Conservation (phyloP, 352 stramenopile species). For the Phytopythium cucurbitacearum region DNA sequence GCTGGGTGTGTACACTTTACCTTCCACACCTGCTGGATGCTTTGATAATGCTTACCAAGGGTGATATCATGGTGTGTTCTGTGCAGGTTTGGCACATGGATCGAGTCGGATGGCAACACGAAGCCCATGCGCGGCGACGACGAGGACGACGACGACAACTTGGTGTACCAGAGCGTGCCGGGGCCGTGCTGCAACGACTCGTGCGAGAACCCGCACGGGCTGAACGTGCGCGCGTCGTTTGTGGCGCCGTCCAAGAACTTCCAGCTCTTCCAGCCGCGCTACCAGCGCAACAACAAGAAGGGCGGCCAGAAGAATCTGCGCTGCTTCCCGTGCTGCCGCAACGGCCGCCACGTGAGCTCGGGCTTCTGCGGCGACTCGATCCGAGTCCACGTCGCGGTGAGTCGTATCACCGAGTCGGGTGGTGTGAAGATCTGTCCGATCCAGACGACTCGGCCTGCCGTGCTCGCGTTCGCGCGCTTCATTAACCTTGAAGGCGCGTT, state of each 20-base stretch:
- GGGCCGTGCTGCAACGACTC: conserved; percentile 78
- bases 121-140: conserved; percentile 74
- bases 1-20: conserved; percentile 30
- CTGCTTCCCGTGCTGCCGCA: conserved; percentile 83
- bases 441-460: conserved; percentile 49
- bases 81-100: conserved; percentile 70
- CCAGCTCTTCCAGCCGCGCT: conserved; percentile 71
- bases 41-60: background rate
- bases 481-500: conserved; percentile 71
- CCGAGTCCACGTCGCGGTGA: conserved; percentile 73
- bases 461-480: conserved; percentile 68
- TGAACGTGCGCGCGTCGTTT: conserved; percentile 78
- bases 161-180: conserved; percentile 72
- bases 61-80: background rate
- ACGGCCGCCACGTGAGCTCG: conserved; percentile 74
- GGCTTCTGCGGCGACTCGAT: conserved; percentile 87
- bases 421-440: conserved; percentile 83
- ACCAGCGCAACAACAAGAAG: conserved; percentile 91
- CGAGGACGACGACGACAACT: conserved; percentile 54
- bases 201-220: conserved; percentile 75
- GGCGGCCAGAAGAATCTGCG: conserved; percentile 87
- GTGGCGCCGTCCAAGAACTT: conserved; percentile 76
- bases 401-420: conserved; percentile 65
- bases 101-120: conserved; percentile 76
- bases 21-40: background rate